Percentiles rank a stretch among this genome's conserved stretches.
Conservation (phyloP, 345 rosid species). For the Mangifera indica region DNA sequence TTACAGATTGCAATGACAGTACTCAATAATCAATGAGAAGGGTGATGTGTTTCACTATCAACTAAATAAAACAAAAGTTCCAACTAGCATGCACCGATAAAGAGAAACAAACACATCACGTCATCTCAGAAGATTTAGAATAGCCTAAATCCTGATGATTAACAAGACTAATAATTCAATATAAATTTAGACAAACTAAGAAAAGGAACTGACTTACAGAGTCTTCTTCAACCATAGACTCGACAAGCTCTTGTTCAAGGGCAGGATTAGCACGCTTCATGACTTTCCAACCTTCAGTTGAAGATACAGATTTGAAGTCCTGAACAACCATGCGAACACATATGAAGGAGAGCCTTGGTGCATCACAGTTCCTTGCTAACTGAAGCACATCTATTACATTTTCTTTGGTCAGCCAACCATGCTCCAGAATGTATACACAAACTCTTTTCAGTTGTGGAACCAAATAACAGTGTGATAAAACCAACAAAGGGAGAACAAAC, state of each 20-base stretch:
- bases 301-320: conserved; percentile 70
- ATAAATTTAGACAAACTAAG: not conserved
- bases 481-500: conserved; percentile 71
- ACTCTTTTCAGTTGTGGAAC: conserved; percentile 67
- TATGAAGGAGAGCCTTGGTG: conserved; percentile 52
- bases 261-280: conserved; percentile 64
- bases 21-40: not conserved
- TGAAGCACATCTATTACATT: conserved; percentile 87
- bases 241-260: conserved; percentile 80
- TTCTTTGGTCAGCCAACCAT: conserved; percentile 57
- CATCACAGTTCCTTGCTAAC: conserved; percentile 67
- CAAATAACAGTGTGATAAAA: conserved; percentile 69
- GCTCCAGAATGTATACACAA: conserved; percentile 51
- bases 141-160: not conserved
- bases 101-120: not conserved
- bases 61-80: not conserved
- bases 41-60: not conserved
- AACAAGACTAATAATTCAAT: not conserved
- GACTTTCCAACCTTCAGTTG: conserved; percentile 83
- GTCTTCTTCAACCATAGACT: conserved; percentile 62
- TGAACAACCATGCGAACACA: conserved; percentile 64
- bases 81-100: not conserved
- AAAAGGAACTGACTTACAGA: conserved; percentile 45
- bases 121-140: not conserved
- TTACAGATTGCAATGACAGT: not conserved